These are phyloP conservation scores for Flaveria trinervia DNA, from an alignment of 129 eudicot species.

Conservation along the genomic window DNA sequence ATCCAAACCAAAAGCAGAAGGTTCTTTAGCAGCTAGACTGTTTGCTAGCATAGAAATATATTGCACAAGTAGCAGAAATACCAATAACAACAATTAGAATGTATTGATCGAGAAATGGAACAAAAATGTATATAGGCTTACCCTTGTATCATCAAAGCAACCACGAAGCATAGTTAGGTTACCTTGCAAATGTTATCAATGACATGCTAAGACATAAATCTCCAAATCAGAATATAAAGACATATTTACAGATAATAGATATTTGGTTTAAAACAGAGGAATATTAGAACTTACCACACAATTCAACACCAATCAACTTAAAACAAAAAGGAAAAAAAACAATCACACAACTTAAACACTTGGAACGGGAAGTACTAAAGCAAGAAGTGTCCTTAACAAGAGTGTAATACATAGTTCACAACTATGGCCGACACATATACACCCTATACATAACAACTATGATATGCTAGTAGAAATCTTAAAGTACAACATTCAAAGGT, in stretches of 20 bases:
- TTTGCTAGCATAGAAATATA: slow-evolving; percentile 52
- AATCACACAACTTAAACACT: not conserved
- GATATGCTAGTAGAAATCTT: not conserved
- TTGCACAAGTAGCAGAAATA: slow-evolving; percentile 29
- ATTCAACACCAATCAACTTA: not conserved
- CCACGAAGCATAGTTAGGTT: slow-evolving; percentile 61
- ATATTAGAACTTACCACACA: not conserved
- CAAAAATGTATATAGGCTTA: slow-evolving; percentile 24
- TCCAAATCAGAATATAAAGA: too few relatives aligned
- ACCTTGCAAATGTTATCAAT: slow-evolving; percentile 46
- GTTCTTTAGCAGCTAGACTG: slow-evolving; percentile 85
- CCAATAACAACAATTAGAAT: not conserved
- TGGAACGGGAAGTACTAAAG: slow-evolving; percentile 4
- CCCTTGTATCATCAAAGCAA: slow-evolving; percentile 96
- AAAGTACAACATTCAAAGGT: not conserved
- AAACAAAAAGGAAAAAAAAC: not conserved
- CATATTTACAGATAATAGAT: too few relatives aligned
- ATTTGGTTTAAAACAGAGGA: too few relatives aligned
- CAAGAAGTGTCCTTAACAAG: not conserved
- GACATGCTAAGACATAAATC: too few relatives aligned
- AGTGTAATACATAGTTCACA: slow-evolving; percentile 19
- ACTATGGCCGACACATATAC: not conserved
- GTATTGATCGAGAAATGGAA: not conserved
- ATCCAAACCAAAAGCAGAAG: slow-evolving; percentile 94
- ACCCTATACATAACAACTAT: not conserved